A percentile compares a stretch with the other conserved stretches of the same genome.
phyloP scores from a whole-genome alignment of 2,329 filamentous ascomycete species.

The Ophioceras dolichostomum region DNA sequence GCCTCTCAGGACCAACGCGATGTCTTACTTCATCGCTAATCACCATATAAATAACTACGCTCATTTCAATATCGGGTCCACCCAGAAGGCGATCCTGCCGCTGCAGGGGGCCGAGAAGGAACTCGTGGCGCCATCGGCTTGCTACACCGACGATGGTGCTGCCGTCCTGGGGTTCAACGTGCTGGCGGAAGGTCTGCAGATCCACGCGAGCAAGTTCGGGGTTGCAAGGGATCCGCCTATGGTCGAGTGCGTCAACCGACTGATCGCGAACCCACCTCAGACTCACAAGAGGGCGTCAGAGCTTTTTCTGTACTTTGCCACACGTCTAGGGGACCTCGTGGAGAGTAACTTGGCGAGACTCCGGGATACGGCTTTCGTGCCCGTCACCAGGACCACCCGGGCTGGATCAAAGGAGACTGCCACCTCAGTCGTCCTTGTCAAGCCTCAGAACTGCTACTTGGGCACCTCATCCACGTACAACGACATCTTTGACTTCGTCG shows the following conservation, averaged over 20 bases:
- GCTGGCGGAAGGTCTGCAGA: conserved; percentile 61
- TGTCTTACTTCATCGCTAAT: conserved; percentile 74
- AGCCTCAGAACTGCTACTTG: conserved; percentile 68
- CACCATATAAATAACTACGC: conserved; percentile 68
- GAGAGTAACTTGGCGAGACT: conserved; percentile 47
- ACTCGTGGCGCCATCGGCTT: conserved; percentile 61
- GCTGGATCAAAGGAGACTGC: conserved; percentile 21
- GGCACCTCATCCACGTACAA: conserved; percentile 60
- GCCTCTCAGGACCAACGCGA: conserved; percentile 51
- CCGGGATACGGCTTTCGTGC: conserved; percentile 57
- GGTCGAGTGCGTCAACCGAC: conserved; percentile 57
- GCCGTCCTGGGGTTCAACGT: conserved; percentile 72
- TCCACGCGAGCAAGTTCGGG: conserved; percentile 74
- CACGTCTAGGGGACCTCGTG: conserved; percentile 61
- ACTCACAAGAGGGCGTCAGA: conserved; percentile 52
- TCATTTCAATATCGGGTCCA: conserved; percentile 43
- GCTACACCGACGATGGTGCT: conserved; percentile 71
- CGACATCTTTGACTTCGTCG: conserved; percentile 93
- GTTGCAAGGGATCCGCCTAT: conserved; percentile 75
- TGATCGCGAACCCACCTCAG: conserved; percentile 61
- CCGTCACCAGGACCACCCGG: conserved; percentile 30
- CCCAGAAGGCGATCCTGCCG: conserved; percentile 54
- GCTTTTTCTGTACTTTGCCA: conserved; percentile 75
- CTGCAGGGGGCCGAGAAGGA: conserved; percentile 52
- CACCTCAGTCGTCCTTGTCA: conserved; percentile 37